Evolutionary conservation across 169 alveolate genomes (phyloP), one percentile per base, ranked within the genome.

Genomic region (Babesia divergens): DNA sequence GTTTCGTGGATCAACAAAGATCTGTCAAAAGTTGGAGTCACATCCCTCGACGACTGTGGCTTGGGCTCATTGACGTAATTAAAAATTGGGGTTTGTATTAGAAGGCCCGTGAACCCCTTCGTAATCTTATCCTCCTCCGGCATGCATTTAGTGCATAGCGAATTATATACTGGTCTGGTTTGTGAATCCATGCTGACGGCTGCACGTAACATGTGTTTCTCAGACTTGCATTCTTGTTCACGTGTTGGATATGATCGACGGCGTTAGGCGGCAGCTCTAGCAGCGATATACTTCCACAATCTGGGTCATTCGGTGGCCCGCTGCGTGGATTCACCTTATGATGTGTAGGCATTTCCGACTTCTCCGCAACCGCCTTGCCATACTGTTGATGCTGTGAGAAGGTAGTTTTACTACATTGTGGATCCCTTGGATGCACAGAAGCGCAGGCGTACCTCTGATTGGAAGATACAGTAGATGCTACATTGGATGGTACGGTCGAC

Each of bases 21-120:
- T 37, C 92, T 67, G 83, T 87, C 86, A 54, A 87, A 76, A 24
- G 71, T 65, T 1, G 92, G 92, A 16, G 86, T 51, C 6, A 69
- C 42, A 0, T 54, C 79, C 18, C 44, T 50, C 32, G 32, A 5
- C 32, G 22, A 22, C 20, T 3, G 72, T 16, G 16, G 11, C 38
- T 14, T 29, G 7, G 59, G 60, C n/a, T 68, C 65, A 31, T 34
- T 35, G 34, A 43, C 66, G 26, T 49, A 50, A 8, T 65, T 62
- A 47, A 47, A 51, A 7, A 65, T 46, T 3, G 86, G 88, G 18
- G 75, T 46, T 29, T 69, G 56, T 4, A 80, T 59, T 4, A 80
- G 35, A 65, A 80, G 51, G 0, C 88, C 88, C 65, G 68, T 80
- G 54, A 58, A 80, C 24, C 88, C 88, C 29, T 65, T 42, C 3